A percentile compares a stretch with the other conserved stretches of the same genome.
These are phyloP conservation scores for Begonia peltatifolia DNA, from an alignment of 306 rosid genomes.

Conservation along the genomic window DNA sequence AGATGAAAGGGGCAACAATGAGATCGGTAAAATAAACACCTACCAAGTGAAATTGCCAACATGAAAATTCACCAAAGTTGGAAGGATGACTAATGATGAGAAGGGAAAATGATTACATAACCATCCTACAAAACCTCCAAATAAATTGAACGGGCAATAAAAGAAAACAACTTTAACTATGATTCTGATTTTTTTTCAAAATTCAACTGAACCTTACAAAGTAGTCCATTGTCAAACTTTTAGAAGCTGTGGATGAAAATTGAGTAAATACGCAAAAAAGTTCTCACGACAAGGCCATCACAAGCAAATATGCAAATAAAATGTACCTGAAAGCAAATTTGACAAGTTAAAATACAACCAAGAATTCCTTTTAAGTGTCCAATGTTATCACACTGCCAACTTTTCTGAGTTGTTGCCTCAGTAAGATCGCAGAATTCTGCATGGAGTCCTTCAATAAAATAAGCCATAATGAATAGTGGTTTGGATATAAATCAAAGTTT, in stretches of 20 bases:
- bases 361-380: conserved; percentile 93
- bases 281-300: too few relatives aligned
- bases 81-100: too few relatives aligned
- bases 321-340: conserved; percentile 73
- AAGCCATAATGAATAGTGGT: conserved; percentile 94
- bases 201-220: too few relatives aligned
- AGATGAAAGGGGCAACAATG: conserved; percentile 68
- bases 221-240: too few relatives aligned
- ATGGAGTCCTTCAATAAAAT: conserved; percentile 58
- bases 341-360: conserved; percentile 71
- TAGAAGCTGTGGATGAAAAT: too few relatives aligned
- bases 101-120: conserved; percentile 3
- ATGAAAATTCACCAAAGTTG: too few relatives aligned
- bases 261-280: too few relatives aligned
- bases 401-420: conserved; percentile 42
- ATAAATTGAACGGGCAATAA: too few relatives aligned
- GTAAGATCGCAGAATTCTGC: conserved; percentile 40
- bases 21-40: conserved; percentile 45
- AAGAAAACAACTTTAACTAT: too few relatives aligned
- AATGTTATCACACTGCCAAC: conserved; percentile 55
- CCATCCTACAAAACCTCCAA: background rate
- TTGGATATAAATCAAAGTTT: too few relatives aligned
- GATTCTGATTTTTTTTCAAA: too few relatives aligned
- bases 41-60: background rate
- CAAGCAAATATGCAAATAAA: background rate